Evolutionary conservation across 352 stramenopile species (phyloP).

Genomic region (Pythium guiyangense): DNA sequence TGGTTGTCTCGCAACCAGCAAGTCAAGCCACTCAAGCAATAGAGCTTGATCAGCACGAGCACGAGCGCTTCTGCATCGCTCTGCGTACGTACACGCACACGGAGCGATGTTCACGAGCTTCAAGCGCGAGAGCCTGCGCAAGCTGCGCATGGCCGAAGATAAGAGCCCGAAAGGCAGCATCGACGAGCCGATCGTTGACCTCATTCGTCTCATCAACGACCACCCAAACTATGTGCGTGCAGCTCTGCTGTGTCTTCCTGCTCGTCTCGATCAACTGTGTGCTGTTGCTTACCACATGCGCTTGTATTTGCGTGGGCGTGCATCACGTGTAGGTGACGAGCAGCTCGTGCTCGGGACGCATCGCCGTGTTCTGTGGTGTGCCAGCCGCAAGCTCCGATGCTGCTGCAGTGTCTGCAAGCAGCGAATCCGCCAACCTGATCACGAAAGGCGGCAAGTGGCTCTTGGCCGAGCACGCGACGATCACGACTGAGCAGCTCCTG

Average conservation of each 20-base stretch:
- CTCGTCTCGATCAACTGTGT: not conserved
- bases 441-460: conserved; percentile 90
- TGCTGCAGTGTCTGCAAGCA: not conserved
- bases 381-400: conserved; percentile 12
- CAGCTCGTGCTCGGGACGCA: conserved; percentile 88
- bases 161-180: conserved; percentile 91
- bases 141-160: conserved; percentile 77
- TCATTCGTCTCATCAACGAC: conserved; percentile 85
- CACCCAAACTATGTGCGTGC: conserved; percentile 75
- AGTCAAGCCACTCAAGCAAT: too few species aligned
- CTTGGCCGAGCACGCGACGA: conserved; percentile 68
- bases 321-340: conserved; percentile 67
- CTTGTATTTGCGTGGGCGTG: not conserved
- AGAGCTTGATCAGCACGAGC: too few species aligned
- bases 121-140: conserved; percentile 84
- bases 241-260: not conserved
- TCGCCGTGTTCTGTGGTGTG: conserved; percentile 80
- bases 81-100: not conserved
- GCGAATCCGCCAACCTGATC: conserved; percentile 45
- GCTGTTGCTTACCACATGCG: not conserved
- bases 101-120: conserved; percentile 72
- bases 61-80: too few species aligned
- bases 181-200: conserved; percentile 84
- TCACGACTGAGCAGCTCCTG: conserved; percentile 70
- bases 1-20: too few species aligned